Evolutionary conservation across 192 early-diverging fungal genomes (phyloP), one percentile per base, ranked within the genome.

Genomic region (Jimgerdemannia flammicorona): DNA sequence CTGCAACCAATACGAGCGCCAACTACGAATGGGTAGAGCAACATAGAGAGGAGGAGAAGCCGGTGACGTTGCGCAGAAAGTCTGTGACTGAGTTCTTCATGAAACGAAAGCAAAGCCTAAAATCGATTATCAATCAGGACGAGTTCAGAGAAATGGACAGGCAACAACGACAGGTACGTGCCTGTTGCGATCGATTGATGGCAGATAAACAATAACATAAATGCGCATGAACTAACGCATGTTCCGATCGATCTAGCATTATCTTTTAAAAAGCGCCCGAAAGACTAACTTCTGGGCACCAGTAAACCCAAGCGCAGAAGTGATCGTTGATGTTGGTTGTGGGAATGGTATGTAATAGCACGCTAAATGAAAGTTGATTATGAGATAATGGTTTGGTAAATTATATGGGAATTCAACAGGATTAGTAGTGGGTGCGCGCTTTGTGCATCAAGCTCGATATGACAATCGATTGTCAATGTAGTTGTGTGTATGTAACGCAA

Each of bases 261-360:
- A 82, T 64, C 66, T 82, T 18, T 54, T 79, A 3, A 82, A 82
- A 65, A 74, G 74, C 19, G 72, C 74, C 7, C 77, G 81, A 3
- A 82, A 82, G 41, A 67, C 72, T n/a, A 82, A 82, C 44, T 49
- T 43, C 29, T 78, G 77, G 81, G 75, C 71, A 17, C n/a, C 75
- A 4, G 59, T 75, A 19, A 66, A 75, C 17, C 70, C 40, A 2
- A 39, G 44, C 17, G 18, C 69, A 4, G 70, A 70, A 10, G 66
- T 71, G 17, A 73, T 82, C 49, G 6, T 82, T 2, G 81, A 82
- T 73, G 54, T 78, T 4, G 81, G 81, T 44, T 79, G 77, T 18
- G 81, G 81, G 14, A 78, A 78, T 65, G 81, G 81, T 59, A 14
- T 6, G 49, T 59, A 59, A 14, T 59, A 14, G 14, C 14, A 14